phyloP scores from a whole-genome alignment of 2,329 filamentous ascomycete genomes.

The Bretziella fagacearum region DNA sequence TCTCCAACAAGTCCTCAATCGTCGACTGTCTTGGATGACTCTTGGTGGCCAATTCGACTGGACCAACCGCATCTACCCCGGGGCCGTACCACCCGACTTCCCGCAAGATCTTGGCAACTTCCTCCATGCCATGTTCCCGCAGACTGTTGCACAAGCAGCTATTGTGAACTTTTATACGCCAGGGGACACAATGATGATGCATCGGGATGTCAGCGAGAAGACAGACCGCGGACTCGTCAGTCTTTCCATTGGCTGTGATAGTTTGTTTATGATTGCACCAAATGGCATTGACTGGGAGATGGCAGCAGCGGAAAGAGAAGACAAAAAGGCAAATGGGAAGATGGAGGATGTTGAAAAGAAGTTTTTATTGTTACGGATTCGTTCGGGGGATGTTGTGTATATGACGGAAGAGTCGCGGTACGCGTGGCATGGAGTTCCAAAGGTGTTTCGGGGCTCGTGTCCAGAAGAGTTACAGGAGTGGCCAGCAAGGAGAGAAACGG shows the following conservation, averaged over 20 bases:
- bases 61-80: conserved; percentile 71
- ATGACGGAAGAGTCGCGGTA: conserved; percentile 72
- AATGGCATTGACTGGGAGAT: conserved; percentile 25
- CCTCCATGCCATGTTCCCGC: conserved; percentile 53
- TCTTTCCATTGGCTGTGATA: conserved; percentile 78
- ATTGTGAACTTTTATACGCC: conserved; percentile 90
- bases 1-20: conserved; percentile 52
- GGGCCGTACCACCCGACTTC: conserved; percentile 49
- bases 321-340: neutral
- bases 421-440: conserved; percentile 91
- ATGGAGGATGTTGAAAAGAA: conserved; percentile 25
- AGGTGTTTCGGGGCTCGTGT: conserved; percentile 64
- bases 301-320: neutral
- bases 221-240: conserved; percentile 65
- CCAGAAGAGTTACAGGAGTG: conserved; percentile 57
- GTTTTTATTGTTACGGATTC: conserved; percentile 47
- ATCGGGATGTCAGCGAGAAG: conserved; percentile 83
- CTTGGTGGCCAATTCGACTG: conserved; percentile 94
- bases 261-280: conserved; percentile 68
- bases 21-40: conserved; percentile 82
- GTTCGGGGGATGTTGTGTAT: conserved; percentile 77
- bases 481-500: conserved; percentile 33
- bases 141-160: conserved; percentile 67
- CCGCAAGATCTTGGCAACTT: conserved; percentile 55
- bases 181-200: conserved; percentile 78